These are phyloP conservation scores for Akebia trifoliata DNA, from an alignment of 164 flowering plant genomes.

Conservation along the genomic window DNA sequence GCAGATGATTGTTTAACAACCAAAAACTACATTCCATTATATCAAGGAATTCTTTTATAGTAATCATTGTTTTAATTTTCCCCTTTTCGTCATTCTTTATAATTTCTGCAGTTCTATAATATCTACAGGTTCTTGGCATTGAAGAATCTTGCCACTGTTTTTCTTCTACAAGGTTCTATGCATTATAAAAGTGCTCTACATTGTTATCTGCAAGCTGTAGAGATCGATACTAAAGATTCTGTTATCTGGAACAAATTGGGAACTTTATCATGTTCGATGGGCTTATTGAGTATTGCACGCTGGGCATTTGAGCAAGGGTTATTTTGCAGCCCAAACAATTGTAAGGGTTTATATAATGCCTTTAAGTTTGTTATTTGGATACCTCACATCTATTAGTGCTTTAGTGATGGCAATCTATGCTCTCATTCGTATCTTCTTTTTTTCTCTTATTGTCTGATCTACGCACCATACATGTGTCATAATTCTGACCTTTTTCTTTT, in stretches of 20 bases:
- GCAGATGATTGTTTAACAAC: not conserved
- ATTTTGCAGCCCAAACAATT: slow-evolving; percentile 90
- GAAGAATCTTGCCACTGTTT: slow-evolving; percentile 90
- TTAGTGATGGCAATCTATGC: no score
- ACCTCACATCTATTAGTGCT: not conserved
- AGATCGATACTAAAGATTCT: slow-evolving; percentile 89
- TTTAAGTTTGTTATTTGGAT: not conserved
- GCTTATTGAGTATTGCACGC: slow-evolving; percentile 80
- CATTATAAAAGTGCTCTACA: slow-evolving; percentile 71
- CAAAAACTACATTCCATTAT: not conserved
- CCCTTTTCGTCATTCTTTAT: not conserved
- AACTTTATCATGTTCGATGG: slow-evolving; percentile 91
- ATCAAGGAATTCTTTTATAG: not conserved
- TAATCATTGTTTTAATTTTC: not conserved
- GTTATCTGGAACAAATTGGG: slow-evolving; percentile 97
- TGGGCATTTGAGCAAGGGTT: slow-evolving; percentile 99
- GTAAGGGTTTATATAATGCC: slow-evolving; percentile 36
- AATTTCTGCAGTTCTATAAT: not conserved
- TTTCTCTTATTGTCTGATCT: not conserved
- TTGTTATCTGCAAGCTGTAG: slow-evolving; percentile 97
- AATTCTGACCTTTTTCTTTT: slow-evolving; percentile 9
- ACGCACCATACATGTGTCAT: no score
- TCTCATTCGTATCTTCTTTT: not conserved
- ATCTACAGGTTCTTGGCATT: slow-evolving; percentile 78
- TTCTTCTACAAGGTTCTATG: slow-evolving; percentile 74